Evolutionary conservation across 2,329 filamentous ascomycete genomes (phyloP).

Genomic region (Scortechinia acanthostroma): DNA sequence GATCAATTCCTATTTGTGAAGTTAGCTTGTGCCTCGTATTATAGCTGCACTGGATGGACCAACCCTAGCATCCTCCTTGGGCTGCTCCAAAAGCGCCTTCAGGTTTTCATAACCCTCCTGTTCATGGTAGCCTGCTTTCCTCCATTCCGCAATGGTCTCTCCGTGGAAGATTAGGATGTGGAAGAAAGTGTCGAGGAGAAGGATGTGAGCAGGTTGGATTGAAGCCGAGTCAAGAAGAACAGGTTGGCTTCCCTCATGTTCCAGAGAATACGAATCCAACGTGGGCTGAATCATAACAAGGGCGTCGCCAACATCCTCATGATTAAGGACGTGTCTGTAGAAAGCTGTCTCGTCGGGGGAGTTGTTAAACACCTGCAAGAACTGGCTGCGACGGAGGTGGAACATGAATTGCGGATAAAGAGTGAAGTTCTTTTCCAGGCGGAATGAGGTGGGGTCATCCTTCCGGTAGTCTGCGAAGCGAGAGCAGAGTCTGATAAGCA

Average conservation of each 20-base stretch:
- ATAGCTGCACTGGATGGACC: conserved; percentile 26
- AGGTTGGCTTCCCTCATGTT: conserved; percentile 84
- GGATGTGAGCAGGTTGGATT: conserved; percentile 86
- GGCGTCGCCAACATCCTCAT: conserved; percentile 94
- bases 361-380: conserved; percentile 98
- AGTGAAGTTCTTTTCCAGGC: conserved; percentile 96
- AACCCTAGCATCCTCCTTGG: conserved; percentile 93
- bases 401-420: conserved; percentile 99
- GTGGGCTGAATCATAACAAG: conserved; percentile 99
- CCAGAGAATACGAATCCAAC: conserved; percentile 92
- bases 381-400: conserved; percentile 91
- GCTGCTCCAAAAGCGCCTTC: conserved; percentile 75
- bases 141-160: conserved; percentile 95
- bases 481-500: conserved; percentile 94
- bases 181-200: conserved; percentile 97
- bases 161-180: conserved; percentile 99
- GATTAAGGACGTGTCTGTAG: conserved; percentile 91
- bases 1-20: conserved; percentile 71
- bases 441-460: conserved; percentile 94
- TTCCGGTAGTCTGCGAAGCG: conserved; percentile 97
- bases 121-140: conserved; percentile 94
- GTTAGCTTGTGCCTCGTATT: no score
- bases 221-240: conserved; percentile 95
- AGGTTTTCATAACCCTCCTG: conserved; percentile 99
- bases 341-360: conserved; percentile 99